Evolutionary conservation across 2,329 filamentous ascomycete genomes (phyloP), one percentile per base, ranked within the genome.

Genomic region (Didymella lethalis): DNA sequence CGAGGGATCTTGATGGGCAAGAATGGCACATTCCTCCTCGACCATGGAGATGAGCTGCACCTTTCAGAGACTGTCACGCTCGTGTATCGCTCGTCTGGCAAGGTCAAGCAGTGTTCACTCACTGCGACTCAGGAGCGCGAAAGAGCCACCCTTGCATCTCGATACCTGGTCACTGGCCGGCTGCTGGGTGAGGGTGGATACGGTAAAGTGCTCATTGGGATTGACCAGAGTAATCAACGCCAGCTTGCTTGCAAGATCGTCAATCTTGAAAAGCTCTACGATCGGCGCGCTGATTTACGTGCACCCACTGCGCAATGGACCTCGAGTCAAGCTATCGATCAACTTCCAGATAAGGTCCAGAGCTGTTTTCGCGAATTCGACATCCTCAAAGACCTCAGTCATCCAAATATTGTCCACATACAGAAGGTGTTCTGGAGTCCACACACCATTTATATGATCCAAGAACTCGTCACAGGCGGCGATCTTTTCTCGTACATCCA

Each of bases 221-320:
- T 82, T 2, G 81, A 90, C 16, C 71, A 78, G 25, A 73, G 72
- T 7, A 85, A 83, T 0, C 79, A 81, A 36, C 82, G 81, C 54
- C 90, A 92, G 66, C 64, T 91, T 20, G 88, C 88, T 11, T 92
- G 90, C 78, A 92, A 92, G 67, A 75, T 91, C 8, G 78, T 90
- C 50, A 79, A 85, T 52, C 67, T 89, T 2, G 77, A 65, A 43
- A 63, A 57, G n/a, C 51, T 71, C 2, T 67, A 67, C 48, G 50
- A 60, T 26, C 58, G 55, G 14, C n/a, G 55, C 18, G 20, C 46
- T 18, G 28, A 44, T 4, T 12, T 64, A 10, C 59, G 53, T 16
- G 36, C 31, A 10, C 54, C 63, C 2, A 62, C 48, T 7, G 47
- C 31, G 25, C 46, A 54, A 4, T 31, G 61, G 34, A 45, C 55